Evolutionary conservation across 805 yeast genomes (phyloP), one percentile per base, ranked within the genome.

Genomic region (Suhomyces vadensis): DNA sequence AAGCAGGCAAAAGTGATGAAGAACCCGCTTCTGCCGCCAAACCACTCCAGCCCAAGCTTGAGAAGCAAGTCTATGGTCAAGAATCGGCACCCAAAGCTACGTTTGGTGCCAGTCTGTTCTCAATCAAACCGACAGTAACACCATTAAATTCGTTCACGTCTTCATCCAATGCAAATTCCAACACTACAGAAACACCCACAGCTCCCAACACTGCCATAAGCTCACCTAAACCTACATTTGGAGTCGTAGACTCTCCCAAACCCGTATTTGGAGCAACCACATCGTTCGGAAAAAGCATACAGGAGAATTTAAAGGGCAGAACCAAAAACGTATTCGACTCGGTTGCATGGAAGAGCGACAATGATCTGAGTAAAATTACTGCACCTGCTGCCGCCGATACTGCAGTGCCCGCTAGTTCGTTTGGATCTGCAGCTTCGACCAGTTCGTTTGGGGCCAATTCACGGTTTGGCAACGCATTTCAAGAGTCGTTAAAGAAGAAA

Each of bases 381-480:
- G 24, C 10, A 3, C 4, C 22, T 5, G 24, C 14, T 6, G 24
- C 37, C 14, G 10, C 13, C 14, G 37, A 20, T 17, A 11, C 37
- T 11, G 24, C 37, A 17, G 14, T 14, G 6, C 23, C 21, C 10
- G 11, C 33, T 17, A 19, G 33, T 14, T 13, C 35, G 9, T 22
- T 33, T 33, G 24, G 19, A 19, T 39, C 36, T 23, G 27, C 48
- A 8, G 42, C 49, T 39, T 25, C 48, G 37, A 35, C 43, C 41
- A 46, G 59, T 26, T 57, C 71, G 0, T 78, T 78, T 60, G 82
- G 82, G 1, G 60, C 78, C 3, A 64, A 66, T 25, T 64, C 80
- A 11, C 65, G 64, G 35, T 78, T 77, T 50, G 69, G 74, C 2
- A 77, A 77, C 53, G 85, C 86, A 1, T 81, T 82, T 55, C 75